Evolutionary conservation across 371 early-diverging fungal species (phyloP).

Genomic region (Paramicrosporidium saccamoebae): DNA sequence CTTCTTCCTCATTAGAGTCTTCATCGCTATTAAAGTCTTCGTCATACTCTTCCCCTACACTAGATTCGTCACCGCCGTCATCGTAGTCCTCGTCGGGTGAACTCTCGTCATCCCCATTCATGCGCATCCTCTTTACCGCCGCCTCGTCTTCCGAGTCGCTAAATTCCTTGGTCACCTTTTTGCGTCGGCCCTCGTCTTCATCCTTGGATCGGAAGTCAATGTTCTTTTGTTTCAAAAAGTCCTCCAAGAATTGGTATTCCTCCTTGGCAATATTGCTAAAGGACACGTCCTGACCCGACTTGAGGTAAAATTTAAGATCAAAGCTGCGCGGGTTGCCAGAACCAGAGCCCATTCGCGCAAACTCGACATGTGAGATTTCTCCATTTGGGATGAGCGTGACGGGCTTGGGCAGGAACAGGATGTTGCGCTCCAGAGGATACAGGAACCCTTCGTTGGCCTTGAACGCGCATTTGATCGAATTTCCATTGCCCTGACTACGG

Average conservation of each 20-base stretch:
- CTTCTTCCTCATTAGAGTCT: slow-evolving; percentile 1
- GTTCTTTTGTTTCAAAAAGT: slow-evolving; percentile 38
- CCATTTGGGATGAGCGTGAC: slow-evolving; percentile 47
- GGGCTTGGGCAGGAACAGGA: slow-evolving; percentile 87
- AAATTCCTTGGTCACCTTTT: slow-evolving; percentile 8
- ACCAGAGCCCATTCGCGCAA: slow-evolving; percentile 44
- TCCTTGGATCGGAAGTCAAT: slow-evolving; percentile 44
- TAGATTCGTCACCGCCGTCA: slow-evolving; percentile 20
- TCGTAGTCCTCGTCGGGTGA: slow-evolving; percentile 7
- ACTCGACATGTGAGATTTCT: slow-evolving; percentile 63
- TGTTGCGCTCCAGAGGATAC: slow-evolving; percentile 68
- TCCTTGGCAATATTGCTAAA: slow-evolving; percentile 58
- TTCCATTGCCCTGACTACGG: slow-evolving; percentile 27
- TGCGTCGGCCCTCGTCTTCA: slow-evolving; percentile 10
- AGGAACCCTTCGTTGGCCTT: slow-evolving; percentile 93
- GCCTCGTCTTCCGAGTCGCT: slow-evolving; percentile 15
- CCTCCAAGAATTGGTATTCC: slow-evolving; percentile 45
- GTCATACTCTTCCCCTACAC: slow-evolving; percentile 57
- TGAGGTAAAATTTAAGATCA: slow-evolving; percentile 66
- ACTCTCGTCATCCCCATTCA: slow-evolving; percentile 11
- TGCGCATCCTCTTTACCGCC: slow-evolving; percentile 7
- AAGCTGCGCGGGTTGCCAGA: slow-evolving; percentile 40
- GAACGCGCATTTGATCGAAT: slow-evolving; percentile 73
- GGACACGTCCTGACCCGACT: slow-evolving; percentile 30
- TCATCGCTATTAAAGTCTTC: slow-evolving; percentile 14